Conservation (phyloP, 495 filamentous ascomycete genomes). For the Gamarada debralockiae region DNA sequence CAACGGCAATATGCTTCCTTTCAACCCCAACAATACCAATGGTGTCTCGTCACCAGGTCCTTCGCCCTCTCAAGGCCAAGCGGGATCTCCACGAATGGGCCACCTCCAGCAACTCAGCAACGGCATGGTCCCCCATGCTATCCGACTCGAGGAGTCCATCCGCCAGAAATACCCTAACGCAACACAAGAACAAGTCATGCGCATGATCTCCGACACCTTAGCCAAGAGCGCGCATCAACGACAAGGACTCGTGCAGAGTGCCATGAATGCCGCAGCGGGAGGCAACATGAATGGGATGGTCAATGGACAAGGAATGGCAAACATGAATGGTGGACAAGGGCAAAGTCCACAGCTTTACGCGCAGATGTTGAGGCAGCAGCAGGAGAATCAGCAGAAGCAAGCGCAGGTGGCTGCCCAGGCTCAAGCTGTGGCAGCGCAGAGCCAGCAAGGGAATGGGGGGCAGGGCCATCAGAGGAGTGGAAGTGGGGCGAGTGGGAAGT, state of each 20-base stretch:
- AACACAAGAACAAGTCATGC: slow-evolving; percentile 53
- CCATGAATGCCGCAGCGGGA: slow-evolving; percentile 59
- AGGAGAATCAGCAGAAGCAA: slow-evolving; percentile 30
- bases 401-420: neutral
- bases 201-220: slow-evolving; percentile 58
- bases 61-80: slow-evolving; percentile 26
- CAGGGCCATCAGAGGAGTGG: slow-evolving; percentile 15
- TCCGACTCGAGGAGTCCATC: slow-evolving; percentile 33
- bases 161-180: slow-evolving; percentile 49
- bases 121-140: slow-evolving; percentile 18
- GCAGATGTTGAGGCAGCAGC: slow-evolving; percentile 68
- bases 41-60: slow-evolving; percentile 7
- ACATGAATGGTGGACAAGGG: slow-evolving; percentile 36
- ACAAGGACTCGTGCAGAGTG: slow-evolving; percentile 36
- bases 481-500: slow-evolving; percentile 20
- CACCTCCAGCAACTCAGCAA: slow-evolving; percentile 28
- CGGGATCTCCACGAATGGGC: slow-evolving; percentile 24
- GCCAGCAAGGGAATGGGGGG: neutral
- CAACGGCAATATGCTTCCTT: slow-evolving; percentile 27
- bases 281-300: slow-evolving; percentile 22
- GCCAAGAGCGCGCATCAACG: slow-evolving; percentile 33
- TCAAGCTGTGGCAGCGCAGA: neutral
- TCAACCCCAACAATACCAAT: slow-evolving; percentile 18
- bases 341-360: slow-evolving; percentile 65
- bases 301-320: slow-evolving; percentile 24